A percentile compares a stretch with the other conserved stretches of the same genome.
Conservation (phyloP, 257 asterid species). For the Salvia hispanica region DNA sequence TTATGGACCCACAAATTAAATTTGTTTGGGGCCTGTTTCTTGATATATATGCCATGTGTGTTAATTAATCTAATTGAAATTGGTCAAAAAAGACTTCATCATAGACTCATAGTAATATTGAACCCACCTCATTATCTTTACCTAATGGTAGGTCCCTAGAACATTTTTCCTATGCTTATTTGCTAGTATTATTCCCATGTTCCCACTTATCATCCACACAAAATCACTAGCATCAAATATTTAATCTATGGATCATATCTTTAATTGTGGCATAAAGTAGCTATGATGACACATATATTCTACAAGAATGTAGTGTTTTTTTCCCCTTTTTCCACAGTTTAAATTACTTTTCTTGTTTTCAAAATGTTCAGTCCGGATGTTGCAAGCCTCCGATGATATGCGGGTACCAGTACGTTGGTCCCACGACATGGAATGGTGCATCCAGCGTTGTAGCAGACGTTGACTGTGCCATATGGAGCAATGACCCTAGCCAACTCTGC, state of each 20-base stretch:
- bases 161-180: background rate
- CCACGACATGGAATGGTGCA: constrained; percentile 66
- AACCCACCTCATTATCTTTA: background rate
- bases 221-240: constrained; percentile 25
- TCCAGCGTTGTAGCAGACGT: constrained; percentile 50
- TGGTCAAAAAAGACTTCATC: constrained; percentile 17
- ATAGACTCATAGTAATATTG: constrained; percentile 20
- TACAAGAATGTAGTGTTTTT: background rate
- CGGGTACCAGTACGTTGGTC: constrained; percentile 65
- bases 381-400: constrained; percentile 85
- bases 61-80: background rate
- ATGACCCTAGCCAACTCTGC: constrained; percentile 69
- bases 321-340: background rate
- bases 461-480: constrained; percentile 76
- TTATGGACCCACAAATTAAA: constrained; percentile 23
- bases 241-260: constrained; percentile 14
- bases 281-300: background rate
- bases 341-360: background rate
- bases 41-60: background rate
- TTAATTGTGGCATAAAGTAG: constrained; percentile 2
- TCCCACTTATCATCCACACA: constrained; percentile 16
- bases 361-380: constrained; percentile 71
- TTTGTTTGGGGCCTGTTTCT: background rate
- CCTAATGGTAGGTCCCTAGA: constrained; percentile 38
- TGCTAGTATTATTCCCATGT: constrained; percentile 17